phyloP scores from a whole-genome alignment of 306 rosid genomes.

The Vicia villosa region DNA sequence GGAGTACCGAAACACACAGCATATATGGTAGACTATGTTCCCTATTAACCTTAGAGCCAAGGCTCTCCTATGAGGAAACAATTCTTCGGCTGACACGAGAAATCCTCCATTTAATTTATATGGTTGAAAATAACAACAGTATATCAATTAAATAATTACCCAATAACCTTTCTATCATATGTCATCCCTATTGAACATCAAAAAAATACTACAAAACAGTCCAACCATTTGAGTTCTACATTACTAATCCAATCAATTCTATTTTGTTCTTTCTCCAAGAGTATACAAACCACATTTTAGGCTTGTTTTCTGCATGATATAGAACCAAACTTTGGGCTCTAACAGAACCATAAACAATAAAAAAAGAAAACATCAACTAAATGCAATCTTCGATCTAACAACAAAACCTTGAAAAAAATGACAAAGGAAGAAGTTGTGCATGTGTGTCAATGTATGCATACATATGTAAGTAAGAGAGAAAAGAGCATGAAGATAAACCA shows the following conservation, averaged over 20 bases:
- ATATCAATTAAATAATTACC: not conserved
- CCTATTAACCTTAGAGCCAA: not conserved
- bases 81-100: not conserved
- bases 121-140: not conserved
- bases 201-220: not conserved
- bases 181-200: not conserved
- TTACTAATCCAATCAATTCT: not conserved
- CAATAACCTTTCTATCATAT: not conserved
- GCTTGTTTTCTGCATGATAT: not conserved
- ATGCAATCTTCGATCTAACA: conserved; percentile 1
- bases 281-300: not conserved
- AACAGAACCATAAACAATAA: conserved; percentile 11
- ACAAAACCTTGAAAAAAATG: not conserved
- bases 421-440: not conserved
- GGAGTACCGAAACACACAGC: not conserved
- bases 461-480: conserved; percentile 15
- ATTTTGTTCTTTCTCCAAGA: not conserved
- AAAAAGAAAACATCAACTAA: not conserved
- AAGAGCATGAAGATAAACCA: conserved; percentile 38
- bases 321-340: not conserved
- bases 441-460: not conserved
- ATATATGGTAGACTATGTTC: not conserved
- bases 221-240: not conserved
- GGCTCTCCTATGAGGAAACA: not conserved
- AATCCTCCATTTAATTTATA: not conserved